phyloP scores from a whole-genome alignment of 2,329 filamentous ascomycete genomes.

The Pezicula rhizophila region DNA sequence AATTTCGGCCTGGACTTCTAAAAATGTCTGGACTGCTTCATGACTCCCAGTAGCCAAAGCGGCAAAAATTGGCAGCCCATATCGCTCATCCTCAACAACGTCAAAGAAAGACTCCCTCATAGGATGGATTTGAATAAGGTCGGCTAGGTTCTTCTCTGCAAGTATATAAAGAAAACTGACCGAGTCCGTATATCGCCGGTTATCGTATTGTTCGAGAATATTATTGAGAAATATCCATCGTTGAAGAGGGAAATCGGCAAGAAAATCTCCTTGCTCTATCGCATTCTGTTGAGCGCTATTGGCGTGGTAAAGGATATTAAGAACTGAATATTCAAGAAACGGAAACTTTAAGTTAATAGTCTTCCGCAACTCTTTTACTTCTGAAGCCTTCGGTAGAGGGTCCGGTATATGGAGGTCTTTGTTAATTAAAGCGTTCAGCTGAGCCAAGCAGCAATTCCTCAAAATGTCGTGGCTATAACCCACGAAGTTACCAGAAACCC shows the following conservation, averaged over 20 bases:
- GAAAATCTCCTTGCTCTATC: constrained; percentile 28
- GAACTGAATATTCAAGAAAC: constrained; percentile 40
- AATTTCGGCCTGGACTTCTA: constrained; percentile 11
- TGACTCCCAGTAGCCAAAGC: constrained; percentile 26
- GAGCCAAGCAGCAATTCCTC: constrained; percentile 18
- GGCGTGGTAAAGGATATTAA: constrained; percentile 35
- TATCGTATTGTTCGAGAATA: constrained; percentile 21
- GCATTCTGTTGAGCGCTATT: constrained; percentile 27
- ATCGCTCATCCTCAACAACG: constrained; percentile 24
- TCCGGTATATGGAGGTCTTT: constrained; percentile 8
- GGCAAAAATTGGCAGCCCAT: constrained; percentile 30
- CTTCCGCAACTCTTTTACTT: constrained; percentile 17
- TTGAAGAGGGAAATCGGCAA: constrained; percentile 24
- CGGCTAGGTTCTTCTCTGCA: constrained; percentile 24
- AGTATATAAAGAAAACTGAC: constrained; percentile 31
- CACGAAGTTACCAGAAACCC: constrained; percentile 11
- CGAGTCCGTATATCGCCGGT: constrained; percentile 19
- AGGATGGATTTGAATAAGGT: constrained; percentile 23
- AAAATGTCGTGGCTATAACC: constrained; percentile 19
- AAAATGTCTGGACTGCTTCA: constrained; percentile 21
- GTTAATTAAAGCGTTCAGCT: constrained; percentile 11
- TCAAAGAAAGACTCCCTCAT: constrained; percentile 15
- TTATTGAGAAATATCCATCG: constrained; percentile 29
- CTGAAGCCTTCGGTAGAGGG: constrained; percentile 6
- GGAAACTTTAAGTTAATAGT: constrained; percentile 26